phyloP scores from a whole-genome alignment of 176 grass and related monocot genomes.

The Phoenix dactylifera region DNA sequence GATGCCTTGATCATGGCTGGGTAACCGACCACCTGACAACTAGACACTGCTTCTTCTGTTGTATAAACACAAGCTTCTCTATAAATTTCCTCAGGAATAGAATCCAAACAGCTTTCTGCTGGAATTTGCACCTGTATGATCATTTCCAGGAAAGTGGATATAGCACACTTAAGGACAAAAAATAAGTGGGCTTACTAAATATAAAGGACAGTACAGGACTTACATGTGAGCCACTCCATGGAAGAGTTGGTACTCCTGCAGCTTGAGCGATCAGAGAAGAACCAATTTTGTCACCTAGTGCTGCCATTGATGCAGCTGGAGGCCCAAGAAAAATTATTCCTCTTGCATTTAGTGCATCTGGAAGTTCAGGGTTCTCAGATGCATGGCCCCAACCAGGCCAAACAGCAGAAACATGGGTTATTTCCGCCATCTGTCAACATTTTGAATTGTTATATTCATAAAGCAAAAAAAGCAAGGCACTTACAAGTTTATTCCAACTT shows the following conservation, averaged over 20 bases:
- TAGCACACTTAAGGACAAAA: too few relatives aligned
- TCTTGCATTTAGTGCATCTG: constrained; percentile 64
- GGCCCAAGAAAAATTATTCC: constrained; percentile 95
- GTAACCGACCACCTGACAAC: constrained; percentile 91
- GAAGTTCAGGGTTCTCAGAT: constrained; percentile 96
- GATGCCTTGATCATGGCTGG: constrained; percentile 99
- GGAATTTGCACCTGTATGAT: constrained; percentile 59
- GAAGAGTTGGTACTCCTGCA: constrained; percentile 93
- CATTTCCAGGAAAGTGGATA: too few relatives aligned
- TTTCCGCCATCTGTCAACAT: constrained; percentile 70
- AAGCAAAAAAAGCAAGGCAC: background rate
- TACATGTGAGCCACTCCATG: constrained; percentile 99
- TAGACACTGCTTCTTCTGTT: constrained; percentile 90
- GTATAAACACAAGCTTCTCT: constrained; percentile 83
- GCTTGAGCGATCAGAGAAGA: constrained; percentile 98
- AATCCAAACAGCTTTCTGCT: constrained; percentile 52
- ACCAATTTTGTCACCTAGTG: constrained; percentile 96
- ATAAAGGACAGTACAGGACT: constrained; percentile 7
- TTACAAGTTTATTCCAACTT: too few relatives aligned
- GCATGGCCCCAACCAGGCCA: constrained; percentile 99
- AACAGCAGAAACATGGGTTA: constrained; percentile 86
- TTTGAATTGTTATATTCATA: constrained; percentile 20
- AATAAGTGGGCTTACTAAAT: too few relatives aligned
- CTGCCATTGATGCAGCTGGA: constrained; percentile 71
- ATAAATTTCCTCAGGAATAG: constrained; percentile 89